Percentiles rank a stretch among this genome's conserved stretches.
Conservation (phyloP, 1,284 basidiomycete genomes). For the Gymnopus androsaceus region DNA sequence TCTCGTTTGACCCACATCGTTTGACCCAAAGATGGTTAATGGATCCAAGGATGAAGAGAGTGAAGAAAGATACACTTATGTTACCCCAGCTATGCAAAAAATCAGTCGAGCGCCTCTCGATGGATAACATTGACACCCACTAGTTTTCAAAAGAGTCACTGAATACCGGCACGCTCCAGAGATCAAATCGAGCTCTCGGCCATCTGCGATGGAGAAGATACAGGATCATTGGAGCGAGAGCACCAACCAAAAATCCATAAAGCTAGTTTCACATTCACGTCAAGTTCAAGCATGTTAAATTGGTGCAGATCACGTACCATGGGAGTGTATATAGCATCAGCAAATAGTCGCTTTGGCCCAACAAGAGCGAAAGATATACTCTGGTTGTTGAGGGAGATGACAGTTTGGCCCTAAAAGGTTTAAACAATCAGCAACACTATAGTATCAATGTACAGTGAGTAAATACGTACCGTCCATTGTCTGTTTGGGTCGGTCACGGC, state of each 20-base stretch:
- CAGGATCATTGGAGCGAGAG: constrained; percentile 22
- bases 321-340: constrained; percentile 24
- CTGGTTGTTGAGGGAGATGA: constrained; percentile 29
- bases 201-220: constrained; percentile 23
- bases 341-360: constrained; percentile 25
- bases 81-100: constrained; percentile 19
- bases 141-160: constrained; percentile 14
- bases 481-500: constrained; percentile 23
- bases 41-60: constrained; percentile 25
- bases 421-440: background rate
- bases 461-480: constrained; percentile 26
- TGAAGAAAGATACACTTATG: constrained; percentile 24
- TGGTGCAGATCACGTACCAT: constrained; percentile 8
- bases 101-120: background rate
- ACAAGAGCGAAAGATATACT: constrained; percentile 28
- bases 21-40: constrained; percentile 29
- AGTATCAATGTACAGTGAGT: background rate
- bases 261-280: constrained; percentile 14
- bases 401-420: constrained; percentile 22
- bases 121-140: constrained; percentile 6
- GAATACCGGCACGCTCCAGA: constrained; percentile 24
- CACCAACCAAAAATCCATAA: constrained; percentile 27
- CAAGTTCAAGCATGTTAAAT: background rate
- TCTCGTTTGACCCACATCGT: constrained; percentile 19
- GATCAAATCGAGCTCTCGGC: constrained; percentile 24